Percentiles rank a stretch among this genome's conserved stretches.
These are phyloP conservation scores for Trichosanthes truncata DNA, from an alignment of 306 rosid species.

Conservation along the genomic window DNA sequence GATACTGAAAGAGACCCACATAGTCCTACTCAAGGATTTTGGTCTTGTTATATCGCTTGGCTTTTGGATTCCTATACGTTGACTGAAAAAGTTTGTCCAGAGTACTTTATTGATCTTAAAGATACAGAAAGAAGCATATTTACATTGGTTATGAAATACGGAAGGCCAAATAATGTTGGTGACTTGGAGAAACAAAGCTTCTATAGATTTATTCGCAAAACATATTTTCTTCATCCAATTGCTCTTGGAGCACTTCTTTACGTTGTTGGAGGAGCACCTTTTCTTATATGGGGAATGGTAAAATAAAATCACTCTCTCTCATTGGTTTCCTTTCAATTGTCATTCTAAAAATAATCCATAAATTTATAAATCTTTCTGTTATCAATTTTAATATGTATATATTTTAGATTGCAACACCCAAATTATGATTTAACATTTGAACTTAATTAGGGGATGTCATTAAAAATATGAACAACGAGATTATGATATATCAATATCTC, in stretches of 20 bases:
- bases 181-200: constrained; percentile 67
- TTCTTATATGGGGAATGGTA: constrained; percentile 8
- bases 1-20: constrained; percentile 85
- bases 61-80: constrained; percentile 47
- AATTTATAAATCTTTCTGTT: not conserved
- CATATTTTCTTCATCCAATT: constrained; percentile 34
- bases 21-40: constrained; percentile 75
- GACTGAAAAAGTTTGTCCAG: constrained; percentile 27
- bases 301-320: not conserved
- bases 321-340: constrained; percentile 14
- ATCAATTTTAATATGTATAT: constrained; percentile 16
- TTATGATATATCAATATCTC: no score
- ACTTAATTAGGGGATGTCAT: constrained; percentile 1
- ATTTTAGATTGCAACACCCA: no score
- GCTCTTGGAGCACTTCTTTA: constrained; percentile 30
- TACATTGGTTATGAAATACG: constrained; percentile 16
- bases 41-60: constrained; percentile 79
- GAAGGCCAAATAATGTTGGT: constrained; percentile 36
- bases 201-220: constrained; percentile 45
- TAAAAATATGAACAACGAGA: no score
- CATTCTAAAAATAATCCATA: no score
- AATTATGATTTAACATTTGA: no score
- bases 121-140: not conserved
- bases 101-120: not conserved
- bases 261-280: constrained; percentile 67